Base-by-base conservation (phyloP, 495 filamentous ascomycete genomes). In the Parathielavia appendiculata region DNA sequence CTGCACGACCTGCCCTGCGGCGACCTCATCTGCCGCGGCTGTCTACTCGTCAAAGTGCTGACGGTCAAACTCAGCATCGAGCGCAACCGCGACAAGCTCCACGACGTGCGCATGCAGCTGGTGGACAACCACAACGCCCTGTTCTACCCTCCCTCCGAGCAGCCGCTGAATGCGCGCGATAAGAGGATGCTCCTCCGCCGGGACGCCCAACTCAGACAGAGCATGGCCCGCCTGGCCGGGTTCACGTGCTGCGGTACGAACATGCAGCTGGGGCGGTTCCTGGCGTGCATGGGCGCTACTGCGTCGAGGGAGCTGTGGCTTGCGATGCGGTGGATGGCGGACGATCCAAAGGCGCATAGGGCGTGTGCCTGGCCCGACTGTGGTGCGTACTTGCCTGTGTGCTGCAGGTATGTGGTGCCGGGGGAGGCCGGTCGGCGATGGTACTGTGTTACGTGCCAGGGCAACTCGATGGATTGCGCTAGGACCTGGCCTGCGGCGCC, bases 1-100 rank as follows among this genome's bases (percentile, higher is more conserved):
- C 51, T 64, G 36, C 62, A 64, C 35, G 50, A 58, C n/a, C 59
- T 64, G 8, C 62, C 59, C 16, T 64, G 62, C 51, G 62, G 59
- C 0, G 38, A 64, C 11, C 8, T 62, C 0, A 30, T 61, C 16
- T 64, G 62, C 23, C 51, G 46, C 13, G 32, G 19, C 20, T 64
- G 62, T 17, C 19, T 64, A 0, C 13, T 43, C 1, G 23, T 43
- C 1, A 16, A 12, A 1, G 50, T n/a, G 0, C 8, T 40, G 34
- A 38, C 20, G 5, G 46, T 58, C 1, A 39, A 36, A 16, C 17
- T 22, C 13, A 51, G 36, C 26, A 48, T 62, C 30, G 51, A 32
- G 16, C n/a, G 3, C 9, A 45, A 62, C 51, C 14, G 4, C 12
- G 4, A 11, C 5, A 17, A 8, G 35, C 54, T 58, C 0, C 23